phyloP scores from a whole-genome alignment of 805 yeast species.

The Brettanomyces nanus region DNA sequence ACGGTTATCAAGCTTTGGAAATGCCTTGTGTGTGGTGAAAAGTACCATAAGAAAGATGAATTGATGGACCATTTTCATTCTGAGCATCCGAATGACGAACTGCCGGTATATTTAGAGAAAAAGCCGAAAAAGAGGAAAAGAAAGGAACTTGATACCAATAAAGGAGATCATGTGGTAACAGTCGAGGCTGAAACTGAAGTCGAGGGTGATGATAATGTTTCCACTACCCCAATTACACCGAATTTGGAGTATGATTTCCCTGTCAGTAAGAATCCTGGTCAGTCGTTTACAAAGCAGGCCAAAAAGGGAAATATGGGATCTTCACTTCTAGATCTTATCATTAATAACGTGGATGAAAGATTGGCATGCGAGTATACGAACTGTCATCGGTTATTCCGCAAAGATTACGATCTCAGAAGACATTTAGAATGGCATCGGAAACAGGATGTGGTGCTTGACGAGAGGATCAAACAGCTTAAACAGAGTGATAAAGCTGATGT shows the following conservation, averaged over 20 bases:
- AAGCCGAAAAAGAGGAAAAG: conserved; percentile 3
- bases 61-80: conserved; percentile 46
- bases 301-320: conserved; percentile 17
- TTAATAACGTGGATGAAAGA: conserved; percentile 29
- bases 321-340: conserved; percentile 30
- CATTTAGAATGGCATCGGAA: conserved; percentile 47
- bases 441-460: conserved; percentile 10
- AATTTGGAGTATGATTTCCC: conserved; percentile 5
- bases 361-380: conserved; percentile 38
- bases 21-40: conserved; percentile 44
- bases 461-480: conserved; percentile 10
- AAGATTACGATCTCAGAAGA: conserved; percentile 38
- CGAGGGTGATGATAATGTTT: neutral
- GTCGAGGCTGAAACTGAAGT: neutral
- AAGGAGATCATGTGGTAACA: neutral
- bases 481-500: conserved; percentile 20
- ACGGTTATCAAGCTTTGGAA: conserved; percentile 55
- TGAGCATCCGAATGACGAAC: conserved; percentile 26
- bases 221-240: neutral
- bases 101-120: neutral
- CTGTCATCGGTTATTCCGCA: conserved; percentile 47
- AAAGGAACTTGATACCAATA: neutral
- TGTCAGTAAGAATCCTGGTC: conserved; percentile 8
- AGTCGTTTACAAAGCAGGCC: conserved; percentile 34
- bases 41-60: conserved; percentile 50